Percentiles rank a stretch among this genome's conserved stretches.
Conservation (phyloP, 202 grass and related monocot species). For the Panicum hallii region DNA sequence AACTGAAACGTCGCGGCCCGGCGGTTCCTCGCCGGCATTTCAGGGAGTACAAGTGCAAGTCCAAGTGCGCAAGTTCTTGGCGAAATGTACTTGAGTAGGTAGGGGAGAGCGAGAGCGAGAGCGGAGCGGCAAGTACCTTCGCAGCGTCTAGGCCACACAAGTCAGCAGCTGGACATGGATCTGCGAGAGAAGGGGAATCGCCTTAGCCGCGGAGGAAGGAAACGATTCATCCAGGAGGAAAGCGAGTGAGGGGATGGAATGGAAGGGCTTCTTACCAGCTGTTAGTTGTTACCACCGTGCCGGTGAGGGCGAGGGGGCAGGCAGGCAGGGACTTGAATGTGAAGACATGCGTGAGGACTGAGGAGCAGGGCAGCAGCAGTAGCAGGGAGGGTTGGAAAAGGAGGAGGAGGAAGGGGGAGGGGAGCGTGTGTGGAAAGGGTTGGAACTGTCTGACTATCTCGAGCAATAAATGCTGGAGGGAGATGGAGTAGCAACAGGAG, state of each 20-base stretch:
- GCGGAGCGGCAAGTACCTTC: constrained; percentile 37
- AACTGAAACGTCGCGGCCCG: background rate
- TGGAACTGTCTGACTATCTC: constrained; percentile 43
- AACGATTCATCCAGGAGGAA: background rate
- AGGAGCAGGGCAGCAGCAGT: background rate
- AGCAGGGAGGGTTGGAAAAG: background rate
- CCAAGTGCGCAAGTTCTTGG: background rate
- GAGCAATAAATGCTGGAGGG: constrained; percentile 47
- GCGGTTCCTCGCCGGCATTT: background rate
- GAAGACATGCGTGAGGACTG: constrained; percentile 4
- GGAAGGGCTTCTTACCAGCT: background rate
- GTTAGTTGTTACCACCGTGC: background rate
- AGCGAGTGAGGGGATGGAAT: background rate
- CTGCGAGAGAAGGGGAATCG: constrained; percentile 12
- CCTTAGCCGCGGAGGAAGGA: background rate
- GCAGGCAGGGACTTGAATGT: constrained; percentile 9
- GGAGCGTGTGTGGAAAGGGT: constrained; percentile 9
- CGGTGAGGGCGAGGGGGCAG: background rate
- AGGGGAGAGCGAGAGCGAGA: background rate
- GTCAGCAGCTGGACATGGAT: constrained; percentile 22
- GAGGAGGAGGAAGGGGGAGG: no score
- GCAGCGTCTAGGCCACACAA: background rate
- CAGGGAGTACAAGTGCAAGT: background rate
- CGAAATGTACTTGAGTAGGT: background rate
- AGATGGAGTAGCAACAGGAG: constrained; percentile 19